Evolutionary conservation across 2,329 filamentous ascomycete species (phyloP).

Genomic region (Penicillium frequentans): DNA sequence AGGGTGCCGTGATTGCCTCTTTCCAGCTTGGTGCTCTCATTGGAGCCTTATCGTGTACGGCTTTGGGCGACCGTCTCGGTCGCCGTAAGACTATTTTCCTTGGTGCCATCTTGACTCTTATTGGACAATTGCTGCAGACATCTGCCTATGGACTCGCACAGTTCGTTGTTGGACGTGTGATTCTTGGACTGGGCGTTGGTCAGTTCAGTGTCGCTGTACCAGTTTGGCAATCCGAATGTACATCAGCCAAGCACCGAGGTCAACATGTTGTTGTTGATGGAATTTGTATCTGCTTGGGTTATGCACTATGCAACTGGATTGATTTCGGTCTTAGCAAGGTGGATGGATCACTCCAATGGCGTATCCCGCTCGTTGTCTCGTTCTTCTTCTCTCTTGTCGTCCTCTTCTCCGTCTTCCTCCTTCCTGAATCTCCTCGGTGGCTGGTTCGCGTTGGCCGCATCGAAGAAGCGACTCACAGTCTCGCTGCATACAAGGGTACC

Average conservation of each 20-base stretch:
- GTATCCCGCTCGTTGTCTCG: slow-evolving; percentile 22
- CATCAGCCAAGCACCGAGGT: slow-evolving; percentile 48
- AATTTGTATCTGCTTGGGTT: slow-evolving; percentile 41
- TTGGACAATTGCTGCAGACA: slow-evolving; percentile 48
- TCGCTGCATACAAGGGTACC: slow-evolving; percentile 42
- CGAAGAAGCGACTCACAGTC: slow-evolving; percentile 34
- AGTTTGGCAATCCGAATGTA: slow-evolving; percentile 52
- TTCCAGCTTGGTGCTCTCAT: slow-evolving; percentile 20
- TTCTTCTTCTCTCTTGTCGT: slow-evolving; percentile 26
- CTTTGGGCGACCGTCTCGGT: slow-evolving; percentile 47
- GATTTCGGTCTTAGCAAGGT: slow-evolving; percentile 33
- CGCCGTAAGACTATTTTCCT: slow-evolving; percentile 49
- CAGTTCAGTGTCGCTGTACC: slow-evolving; percentile 51
- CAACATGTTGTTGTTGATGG: slow-evolving; percentile 52
- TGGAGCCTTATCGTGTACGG: slow-evolving; percentile 19
- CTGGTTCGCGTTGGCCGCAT: slow-evolving; percentile 36
- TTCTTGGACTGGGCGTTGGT: slow-evolving; percentile 53
- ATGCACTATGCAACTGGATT: slow-evolving; percentile 25
- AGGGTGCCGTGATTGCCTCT: slow-evolving; percentile 31
- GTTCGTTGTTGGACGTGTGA: slow-evolving; percentile 50
- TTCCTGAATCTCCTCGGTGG: slow-evolving; percentile 26
- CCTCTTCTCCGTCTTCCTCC: slow-evolving; percentile 19
- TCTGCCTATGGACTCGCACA: slow-evolving; percentile 47
- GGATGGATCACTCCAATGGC: slow-evolving; percentile 21
- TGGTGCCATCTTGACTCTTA: slow-evolving; percentile 45